A percentile compares a stretch with the other conserved stretches of the same genome.
phyloP scores from a whole-genome alignment of 768 basidiomycete species.

The Termitomyces sp. region DNA sequence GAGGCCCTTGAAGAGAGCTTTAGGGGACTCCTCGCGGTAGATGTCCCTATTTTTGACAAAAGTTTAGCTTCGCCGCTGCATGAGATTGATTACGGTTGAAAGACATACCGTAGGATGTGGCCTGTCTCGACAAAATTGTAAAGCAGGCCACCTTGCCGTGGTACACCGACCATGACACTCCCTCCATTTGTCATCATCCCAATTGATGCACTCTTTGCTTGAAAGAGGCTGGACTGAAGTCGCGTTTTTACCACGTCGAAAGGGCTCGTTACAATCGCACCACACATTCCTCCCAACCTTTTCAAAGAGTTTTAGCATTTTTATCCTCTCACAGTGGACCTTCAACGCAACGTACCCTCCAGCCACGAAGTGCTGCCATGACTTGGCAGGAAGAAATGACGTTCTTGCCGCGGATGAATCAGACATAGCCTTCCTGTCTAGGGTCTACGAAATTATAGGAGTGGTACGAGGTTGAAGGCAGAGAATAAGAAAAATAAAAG shows the following conservation, averaged over 20 bases:
- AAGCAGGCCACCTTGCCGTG: constrained; percentile 50
- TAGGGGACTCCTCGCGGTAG: constrained; percentile 79
- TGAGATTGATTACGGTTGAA: not conserved
- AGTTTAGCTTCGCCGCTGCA: not conserved
- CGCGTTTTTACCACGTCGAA: constrained; percentile 99
- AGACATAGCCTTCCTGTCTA: constrained; percentile 13
- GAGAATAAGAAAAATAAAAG: not conserved
- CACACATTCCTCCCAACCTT: constrained; percentile 96
- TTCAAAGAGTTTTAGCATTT: not conserved
- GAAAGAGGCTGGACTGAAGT: constrained; percentile 85
- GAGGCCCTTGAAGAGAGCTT: constrained; percentile 90
- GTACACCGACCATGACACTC: constrained; percentile 30
- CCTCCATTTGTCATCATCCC: constrained; percentile 32
- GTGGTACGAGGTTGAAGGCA: not conserved
- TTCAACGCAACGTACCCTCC: constrained; percentile 61
- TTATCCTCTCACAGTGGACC: not conserved
- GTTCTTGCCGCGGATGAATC: constrained; percentile 25
- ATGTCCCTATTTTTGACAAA: constrained; percentile 56
- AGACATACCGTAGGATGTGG: constrained; percentile 70
- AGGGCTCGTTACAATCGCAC: constrained; percentile 92
- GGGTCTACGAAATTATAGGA: not conserved
- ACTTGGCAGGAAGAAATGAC: constrained; percentile 56
- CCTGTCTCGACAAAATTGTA: constrained; percentile 96
- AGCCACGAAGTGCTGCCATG: constrained; percentile 80
- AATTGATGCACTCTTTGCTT: constrained; percentile 31